Percentiles rank a stretch among this genome's conserved stretches.
Evolutionary conservation across 83 land plant genomes (phyloP).

Genomic region (Picea abies): DNA sequence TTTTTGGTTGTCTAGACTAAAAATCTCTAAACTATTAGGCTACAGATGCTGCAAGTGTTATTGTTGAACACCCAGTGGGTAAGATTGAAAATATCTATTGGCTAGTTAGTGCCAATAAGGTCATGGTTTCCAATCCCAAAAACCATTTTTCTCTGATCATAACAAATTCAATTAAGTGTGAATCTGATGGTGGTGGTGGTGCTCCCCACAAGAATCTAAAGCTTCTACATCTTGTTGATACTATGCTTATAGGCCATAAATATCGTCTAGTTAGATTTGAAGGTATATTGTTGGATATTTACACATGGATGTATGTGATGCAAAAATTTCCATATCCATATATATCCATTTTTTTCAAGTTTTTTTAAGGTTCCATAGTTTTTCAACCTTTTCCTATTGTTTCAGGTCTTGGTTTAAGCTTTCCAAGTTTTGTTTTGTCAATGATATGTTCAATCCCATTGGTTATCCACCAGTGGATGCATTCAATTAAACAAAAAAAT

Average conservation of each 20-base stretch:
- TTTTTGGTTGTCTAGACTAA: no score
- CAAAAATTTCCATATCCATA: no score
- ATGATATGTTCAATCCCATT: no score
- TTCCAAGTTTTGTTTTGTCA: no score
- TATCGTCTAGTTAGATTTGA: slow-evolving; percentile 56
- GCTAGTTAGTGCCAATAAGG: slow-evolving; percentile 51
- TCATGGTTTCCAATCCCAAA: slow-evolving; percentile 37
- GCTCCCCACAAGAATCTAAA: slow-evolving; percentile 38
- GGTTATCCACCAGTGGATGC: no score
- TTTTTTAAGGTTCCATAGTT: no score
- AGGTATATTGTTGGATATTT: no score
- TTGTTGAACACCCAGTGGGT: slow-evolving; percentile 71
- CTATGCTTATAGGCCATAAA: slow-evolving; percentile 56
- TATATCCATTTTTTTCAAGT: no score
- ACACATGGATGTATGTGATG: no score
- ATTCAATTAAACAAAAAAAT: no score
- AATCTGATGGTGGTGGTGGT: slow-evolving; percentile 1
- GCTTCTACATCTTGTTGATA: slow-evolving; percentile 69
- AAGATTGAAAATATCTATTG: slow-evolving; percentile 67
- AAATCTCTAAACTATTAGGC: slow-evolving; percentile 60
- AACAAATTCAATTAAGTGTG: slow-evolving; percentile 2
- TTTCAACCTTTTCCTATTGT: no score
- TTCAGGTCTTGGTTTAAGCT: no score
- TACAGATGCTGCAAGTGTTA: slow-evolving; percentile 68
- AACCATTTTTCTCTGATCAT: slow-evolving; percentile 57